Evolutionary conservation across 768 basidiomycete species (phyloP).

Genomic region (Podaxis mareebaensis): DNA sequence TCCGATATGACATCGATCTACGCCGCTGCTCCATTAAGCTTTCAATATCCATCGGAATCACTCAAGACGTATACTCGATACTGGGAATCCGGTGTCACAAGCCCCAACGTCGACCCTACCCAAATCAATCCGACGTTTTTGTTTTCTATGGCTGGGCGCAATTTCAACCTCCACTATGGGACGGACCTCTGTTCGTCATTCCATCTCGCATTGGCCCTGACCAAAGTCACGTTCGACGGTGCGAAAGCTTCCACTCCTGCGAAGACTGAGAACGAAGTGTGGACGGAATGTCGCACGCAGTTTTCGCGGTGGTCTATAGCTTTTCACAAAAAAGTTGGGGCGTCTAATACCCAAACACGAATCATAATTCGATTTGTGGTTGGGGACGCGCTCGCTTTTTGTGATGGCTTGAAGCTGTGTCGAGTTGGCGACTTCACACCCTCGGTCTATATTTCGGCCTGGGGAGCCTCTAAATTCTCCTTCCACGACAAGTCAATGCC

Average conservation of each 20-base stretch:
- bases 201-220: slow-evolving; percentile 36
- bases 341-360: slow-evolving; percentile 1
- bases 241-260: slow-evolving; percentile 5
- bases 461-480: slow-evolving; percentile 33
- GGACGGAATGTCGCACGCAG: slow-evolving; percentile 31
- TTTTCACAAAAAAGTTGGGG: slow-evolving; percentile 24
- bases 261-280: slow-evolving; percentile 24
- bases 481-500: slow-evolving; percentile 35
- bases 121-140: slow-evolving; percentile 48
- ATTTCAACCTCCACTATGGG: slow-evolving; percentile 44
- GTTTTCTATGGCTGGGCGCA: slow-evolving; percentile 38
- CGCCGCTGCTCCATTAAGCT: slow-evolving; percentile 39
- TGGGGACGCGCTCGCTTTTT: slow-evolving; percentile 41
- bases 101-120: slow-evolving; percentile 19
- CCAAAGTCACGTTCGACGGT: slow-evolving; percentile 19
- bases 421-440: slow-evolving; percentile 22
- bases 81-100: slow-evolving; percentile 45
- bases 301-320: slow-evolving; percentile 35
- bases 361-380: slow-evolving; percentile 39
- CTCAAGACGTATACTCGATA: slow-evolving; percentile 29
- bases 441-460: slow-evolving; percentile 33
- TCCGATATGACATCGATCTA: slow-evolving; percentile 19
- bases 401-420: slow-evolving; percentile 31
- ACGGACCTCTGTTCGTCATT: slow-evolving; percentile 43
- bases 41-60: slow-evolving; percentile 17